phyloP scores from a whole-genome alignment of 768 basidiomycete species.

The Podaxis mareebaensis region DNA sequence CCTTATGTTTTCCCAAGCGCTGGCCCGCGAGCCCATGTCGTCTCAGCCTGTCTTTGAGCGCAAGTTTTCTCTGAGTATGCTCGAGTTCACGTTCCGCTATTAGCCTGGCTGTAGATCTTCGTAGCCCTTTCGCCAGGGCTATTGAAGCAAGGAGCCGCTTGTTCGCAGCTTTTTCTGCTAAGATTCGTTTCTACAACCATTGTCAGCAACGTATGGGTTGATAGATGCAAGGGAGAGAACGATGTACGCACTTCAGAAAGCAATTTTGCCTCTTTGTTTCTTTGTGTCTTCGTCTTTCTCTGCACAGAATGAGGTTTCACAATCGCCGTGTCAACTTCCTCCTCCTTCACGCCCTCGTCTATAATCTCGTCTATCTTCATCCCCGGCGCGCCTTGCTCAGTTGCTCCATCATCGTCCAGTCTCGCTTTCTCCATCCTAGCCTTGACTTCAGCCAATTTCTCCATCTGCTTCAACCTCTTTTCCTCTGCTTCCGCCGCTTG shows the following conservation, averaged over 20 bases:
- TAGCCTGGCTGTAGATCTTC: slow-evolving; percentile 38
- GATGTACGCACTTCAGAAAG: slow-evolving; percentile 58
- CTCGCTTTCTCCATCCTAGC: slow-evolving; percentile 55
- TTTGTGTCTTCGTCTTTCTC: slow-evolving; percentile 52
- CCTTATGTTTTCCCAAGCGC: slow-evolving; percentile 77
- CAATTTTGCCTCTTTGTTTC: slow-evolving; percentile 62
- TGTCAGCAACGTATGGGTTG: neutral
- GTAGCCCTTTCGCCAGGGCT: slow-evolving; percentile 52
- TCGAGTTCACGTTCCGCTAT: slow-evolving; percentile 42
- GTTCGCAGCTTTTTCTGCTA: slow-evolving; percentile 56
- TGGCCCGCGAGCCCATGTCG: slow-evolving; percentile 68
- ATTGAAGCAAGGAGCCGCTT: slow-evolving; percentile 67
- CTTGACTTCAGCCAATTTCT: slow-evolving; percentile 53
- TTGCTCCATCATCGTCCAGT: slow-evolving; percentile 30
- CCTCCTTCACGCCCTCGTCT: slow-evolving; percentile 34
- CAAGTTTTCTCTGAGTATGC: slow-evolving; percentile 41
- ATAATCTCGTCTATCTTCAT: slow-evolving; percentile 60
- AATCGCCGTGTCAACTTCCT: slow-evolving; percentile 25
- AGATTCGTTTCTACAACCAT: slow-evolving; percentile 55
- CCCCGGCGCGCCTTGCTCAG: slow-evolving; percentile 49
- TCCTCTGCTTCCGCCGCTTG: slow-evolving; percentile 69
- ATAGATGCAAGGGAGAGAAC: neutral
- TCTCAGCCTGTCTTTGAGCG: slow-evolving; percentile 50
- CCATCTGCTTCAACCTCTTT: slow-evolving; percentile 51
- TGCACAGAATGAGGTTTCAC: slow-evolving; percentile 35